Evolutionary conservation across 1,139 yeast genomes (phyloP), one percentile per base, ranked within the genome.

Genomic region (Debaryomyces robertsiae): DNA sequence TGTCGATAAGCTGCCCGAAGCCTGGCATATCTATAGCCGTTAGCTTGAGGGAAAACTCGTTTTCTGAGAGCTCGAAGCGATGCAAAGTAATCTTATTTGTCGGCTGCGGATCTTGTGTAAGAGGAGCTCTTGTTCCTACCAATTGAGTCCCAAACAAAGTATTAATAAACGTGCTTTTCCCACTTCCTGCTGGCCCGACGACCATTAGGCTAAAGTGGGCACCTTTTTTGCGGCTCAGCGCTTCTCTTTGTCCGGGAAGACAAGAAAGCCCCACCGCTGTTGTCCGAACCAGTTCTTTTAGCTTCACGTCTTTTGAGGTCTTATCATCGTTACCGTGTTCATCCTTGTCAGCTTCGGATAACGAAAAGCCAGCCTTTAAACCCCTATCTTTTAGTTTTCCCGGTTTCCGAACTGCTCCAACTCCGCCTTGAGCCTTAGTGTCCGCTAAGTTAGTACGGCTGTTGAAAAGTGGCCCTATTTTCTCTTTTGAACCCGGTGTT

Each of bases 141-240:
- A 60, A 43, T 10, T 55, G 48, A 10, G 44, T 14, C 23, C 60
- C 65, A 50, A 72, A 70, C 35, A 73, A 55, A 2, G 78, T 67
- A 50, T 89, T 88, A 46, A 89, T 73, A 54, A 90, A 88, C 0
- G 95, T 81, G 2, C 95, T 77, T 59, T 90, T 88, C 3, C 97
- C 97, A 0, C 84, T 72, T 3, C 96, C 95, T 9, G 82, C 69
- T 9, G 75, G 71, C 4, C 97, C 97, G 24, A 84, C 81, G 9
- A 88, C 79, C 83, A 90, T 77, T 39, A 90, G 58, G 30, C 88
- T 82, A 58, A 74, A 71, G 11, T 48, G 47, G 3, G 62, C 65
- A 2, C 78, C 77, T 24, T 53, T 58, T 36, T 58, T 57, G 15
- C 42, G 45, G 16, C 46, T 43, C 22, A 47, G 42, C 3, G 40